Base-by-base conservation (phyloP, 257 asterid genomes). In the Paulownia fortunei region DNA sequence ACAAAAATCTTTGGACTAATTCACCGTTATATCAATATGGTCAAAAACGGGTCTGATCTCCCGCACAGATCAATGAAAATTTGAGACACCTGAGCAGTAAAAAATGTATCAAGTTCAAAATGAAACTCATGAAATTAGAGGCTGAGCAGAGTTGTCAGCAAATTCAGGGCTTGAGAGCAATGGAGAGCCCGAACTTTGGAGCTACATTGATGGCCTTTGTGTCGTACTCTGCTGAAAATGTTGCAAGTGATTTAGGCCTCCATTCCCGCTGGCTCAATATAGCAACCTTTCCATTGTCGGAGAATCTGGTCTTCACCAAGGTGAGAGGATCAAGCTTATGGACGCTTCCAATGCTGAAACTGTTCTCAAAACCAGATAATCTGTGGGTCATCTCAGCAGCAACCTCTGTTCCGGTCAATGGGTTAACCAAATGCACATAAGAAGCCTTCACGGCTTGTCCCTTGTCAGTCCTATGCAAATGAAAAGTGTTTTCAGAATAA, bases 341-440 rank as follows among this genome's bases (percentile, higher is more conserved):
- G 67, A 62, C 62, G 37, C 96, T 90, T 34, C 96, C 98, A 36
- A 93, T 73, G 89, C 90, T 86, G 84, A 89, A 90, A 61, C 96
- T 90, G 81, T 93, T 92, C 77, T 82, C 86, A 8, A 75, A 87
- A 62, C 79, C 46, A 1, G 86, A 88, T 79, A 78, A 81, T 81
- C 96, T 88, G 83, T 90, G 97, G 1, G 85, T 86, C 98, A 93
- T 90, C 84, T 90, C 97, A 8, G 94, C 93, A 26, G 90, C 97
- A 72, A 93, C 92, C 80, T 91, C 95, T 21, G 92, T 90, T 67
- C 96, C 96, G 3, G 76, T 89, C 62, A 41, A 16, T 7, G 90
- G 87, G 74, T 87, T 82, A 21, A 93, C 82, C 27, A 81, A 73
- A 69, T 91, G 98, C 26, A 85, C 85, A 23, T 91, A 93, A 12